Percentiles rank a stretch among this genome's conserved stretches.
Conservation (phyloP, 2,329 filamentous ascomycete species). For the Fonsecaea pedrosoi region DNA sequence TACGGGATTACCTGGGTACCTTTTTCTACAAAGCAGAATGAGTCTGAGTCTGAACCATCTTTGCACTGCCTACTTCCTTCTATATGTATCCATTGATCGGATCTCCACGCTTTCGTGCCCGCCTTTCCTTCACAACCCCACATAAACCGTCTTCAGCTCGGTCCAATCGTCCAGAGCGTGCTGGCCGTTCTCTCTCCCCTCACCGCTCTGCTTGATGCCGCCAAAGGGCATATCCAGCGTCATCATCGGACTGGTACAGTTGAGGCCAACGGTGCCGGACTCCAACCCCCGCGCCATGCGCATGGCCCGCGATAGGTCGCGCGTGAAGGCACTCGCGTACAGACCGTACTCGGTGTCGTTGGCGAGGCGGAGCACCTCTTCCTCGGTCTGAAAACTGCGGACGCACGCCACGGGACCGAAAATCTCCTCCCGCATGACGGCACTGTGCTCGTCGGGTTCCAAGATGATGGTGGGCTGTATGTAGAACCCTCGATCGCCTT, state of each 20-base stretch:
- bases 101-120: too few species aligned
- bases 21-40: too few species aligned
- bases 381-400: slow-evolving; percentile 65
- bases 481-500: slow-evolving; percentile 70
- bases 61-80: too few species aligned
- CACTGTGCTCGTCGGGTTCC: slow-evolving; percentile 63
- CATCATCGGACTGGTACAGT: slow-evolving; percentile 49
- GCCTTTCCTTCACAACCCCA: slow-evolving; percentile 19
- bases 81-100: too few species aligned
- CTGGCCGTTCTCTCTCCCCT: slow-evolving; percentile 41
- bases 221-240: slow-evolving; percentile 46
- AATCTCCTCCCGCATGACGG: slow-evolving; percentile 64
- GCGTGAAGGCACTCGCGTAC: slow-evolving; percentile 67
- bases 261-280: slow-evolving; percentile 67
- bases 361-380: slow-evolving; percentile 63
- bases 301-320: slow-evolving; percentile 58
- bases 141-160: slow-evolving; percentile 59
- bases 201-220: slow-evolving; percentile 44
- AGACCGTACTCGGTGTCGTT: slow-evolving; percentile 65
- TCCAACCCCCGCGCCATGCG: slow-evolving; percentile 62
- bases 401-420: slow-evolving; percentile 70
- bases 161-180: slow-evolving; percentile 64
- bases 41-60: too few species aligned
- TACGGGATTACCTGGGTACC: too few species aligned
- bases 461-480: slow-evolving; percentile 66